Evolutionary conservation across 768 basidiomycete species (phyloP).

Genomic region (Kwoniella dendrophila): DNA sequence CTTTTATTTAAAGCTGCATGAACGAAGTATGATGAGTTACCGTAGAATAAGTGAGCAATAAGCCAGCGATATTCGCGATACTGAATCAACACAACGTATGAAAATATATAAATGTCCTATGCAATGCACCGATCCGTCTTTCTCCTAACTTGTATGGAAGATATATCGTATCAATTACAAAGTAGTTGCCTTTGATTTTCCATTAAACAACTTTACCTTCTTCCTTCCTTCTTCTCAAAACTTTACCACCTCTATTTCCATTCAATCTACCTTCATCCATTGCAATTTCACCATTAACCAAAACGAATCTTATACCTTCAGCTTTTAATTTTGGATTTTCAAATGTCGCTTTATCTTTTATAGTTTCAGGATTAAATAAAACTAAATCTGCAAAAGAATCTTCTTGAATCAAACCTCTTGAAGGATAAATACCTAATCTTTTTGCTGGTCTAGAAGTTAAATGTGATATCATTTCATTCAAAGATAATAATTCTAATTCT

Average conservation of each 20-base stretch:
- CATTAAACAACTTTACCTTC: slow-evolving; percentile 29
- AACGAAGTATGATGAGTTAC: no score
- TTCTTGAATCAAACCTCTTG: slow-evolving; percentile 40
- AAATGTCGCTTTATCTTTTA: slow-evolving; percentile 45
- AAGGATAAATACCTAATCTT: slow-evolving; percentile 45
- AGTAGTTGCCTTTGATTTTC: not conserved
- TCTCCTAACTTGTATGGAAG: no score
- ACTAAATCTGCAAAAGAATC: slow-evolving; percentile 52
- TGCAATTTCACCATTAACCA: slow-evolving; percentile 51
- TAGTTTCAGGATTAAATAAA: slow-evolving; percentile 45
- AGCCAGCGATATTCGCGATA: no score
- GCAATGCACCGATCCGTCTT: no score
- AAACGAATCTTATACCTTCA: slow-evolving; percentile 46
- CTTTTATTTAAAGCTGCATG: no score
- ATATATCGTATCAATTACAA: no score
- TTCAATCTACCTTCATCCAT: slow-evolving; percentile 43
- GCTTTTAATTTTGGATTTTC: slow-evolving; percentile 38
- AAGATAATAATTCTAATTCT: slow-evolving; percentile 31
- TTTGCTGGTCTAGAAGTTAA: slow-evolving; percentile 53
- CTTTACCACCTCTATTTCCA: slow-evolving; percentile 35
- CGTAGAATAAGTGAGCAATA: no score
- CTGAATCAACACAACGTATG: no score
- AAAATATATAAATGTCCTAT: no score
- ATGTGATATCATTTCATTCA: slow-evolving; percentile 49
- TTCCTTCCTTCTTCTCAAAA: slow-evolving; percentile 33